Evolutionary conservation across 1,139 yeast species (phyloP), one percentile per base, ranked within the genome.

Genomic region (Pichia sp.): DNA sequence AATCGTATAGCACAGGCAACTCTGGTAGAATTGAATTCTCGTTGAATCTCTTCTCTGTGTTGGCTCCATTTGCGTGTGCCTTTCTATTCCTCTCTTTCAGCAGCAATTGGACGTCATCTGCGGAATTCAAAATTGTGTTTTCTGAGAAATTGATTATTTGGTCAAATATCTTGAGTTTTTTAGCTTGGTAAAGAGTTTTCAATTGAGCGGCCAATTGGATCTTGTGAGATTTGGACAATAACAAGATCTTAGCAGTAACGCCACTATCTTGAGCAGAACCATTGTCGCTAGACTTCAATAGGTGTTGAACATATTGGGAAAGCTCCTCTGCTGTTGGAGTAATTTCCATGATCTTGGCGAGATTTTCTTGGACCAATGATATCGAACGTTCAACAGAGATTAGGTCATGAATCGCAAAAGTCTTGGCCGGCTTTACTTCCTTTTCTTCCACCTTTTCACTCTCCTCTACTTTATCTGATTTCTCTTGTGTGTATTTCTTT

Each of bases 1-100:
- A 78, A 64, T 87, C 81, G 10, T 75, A 70, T 52, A 93, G 88
- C 29, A 70, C 71, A 0, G 98, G 98, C 30, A 92, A 70, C 1
- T 97, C 97, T 0, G 56, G 57, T 24, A 56, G 24, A 3, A 52
- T 10, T 34, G 34, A 33, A 50, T 42, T 36, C n/a, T 24, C 30
- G 4, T 33, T n/a, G 4, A 83, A 85, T 74, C 70, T 67, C 16
- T 42, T 36, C 5, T 51, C 53, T 24, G 16, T 45, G 17, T 38
- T 40, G 2, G n/a, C 34, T 7, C 17, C 36, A 40, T 49, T 50
- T 7, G 30, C 27, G 8, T 10, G 14, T 7, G 43, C 38, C 8
- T 41, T 41, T 42, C 34, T 46, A 17, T 50, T 56, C 20, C 49
- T 56, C 24, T 54, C 48, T 20, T 56, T 56, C 8, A 63, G 16